A percentile compares a stretch with the other conserved stretches of the same genome.
Conservation (phyloP, 1,284 basidiomycete species). For the Cutaneotrichosporon sp. region DNA sequence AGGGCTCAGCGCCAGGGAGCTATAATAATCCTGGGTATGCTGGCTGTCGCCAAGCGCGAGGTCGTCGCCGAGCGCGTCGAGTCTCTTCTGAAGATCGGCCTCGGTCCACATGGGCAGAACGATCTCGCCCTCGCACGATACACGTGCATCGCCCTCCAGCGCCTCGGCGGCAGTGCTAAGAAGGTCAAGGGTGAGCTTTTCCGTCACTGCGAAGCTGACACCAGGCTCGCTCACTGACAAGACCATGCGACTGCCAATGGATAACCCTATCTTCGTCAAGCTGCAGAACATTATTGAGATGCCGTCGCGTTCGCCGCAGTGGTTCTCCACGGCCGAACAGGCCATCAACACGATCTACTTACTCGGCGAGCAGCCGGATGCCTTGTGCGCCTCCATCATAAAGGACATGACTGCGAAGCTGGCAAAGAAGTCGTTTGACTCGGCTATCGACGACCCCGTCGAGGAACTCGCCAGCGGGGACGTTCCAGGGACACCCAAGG, state of each 20-base stretch:
- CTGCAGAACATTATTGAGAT: conserved; percentile 72
- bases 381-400: conserved; percentile 74
- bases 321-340: conserved; percentile 92
- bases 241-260: conserved; percentile 81
- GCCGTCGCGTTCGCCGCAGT: conserved; percentile 76
- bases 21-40: conserved; percentile 92
- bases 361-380: conserved; percentile 88
- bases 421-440: conserved; percentile 51
- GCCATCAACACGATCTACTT: conserved; percentile 94
- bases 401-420: conserved; percentile 70
- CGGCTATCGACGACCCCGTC: not conserved
- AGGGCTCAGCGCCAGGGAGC: conserved; percentile 82
- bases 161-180: conserved; percentile 89
- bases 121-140: conserved; percentile 88
- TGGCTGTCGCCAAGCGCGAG: conserved; percentile 76
- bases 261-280: conserved; percentile 76
- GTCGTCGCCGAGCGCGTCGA: conserved; percentile 87
- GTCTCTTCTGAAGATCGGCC: conserved; percentile 76
- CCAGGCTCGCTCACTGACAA: conserved; percentile 81
- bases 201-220: not conserved
- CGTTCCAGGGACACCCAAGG: conserved; percentile 4
- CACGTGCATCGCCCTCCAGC: conserved; percentile 86
- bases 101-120: conserved; percentile 75
- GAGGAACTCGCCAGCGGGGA: conserved; percentile 14
- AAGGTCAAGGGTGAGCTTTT: conserved; percentile 77